phyloP scores from a whole-genome alignment of 768 basidiomycete genomes.

The Phanerochaete sordida region DNA sequence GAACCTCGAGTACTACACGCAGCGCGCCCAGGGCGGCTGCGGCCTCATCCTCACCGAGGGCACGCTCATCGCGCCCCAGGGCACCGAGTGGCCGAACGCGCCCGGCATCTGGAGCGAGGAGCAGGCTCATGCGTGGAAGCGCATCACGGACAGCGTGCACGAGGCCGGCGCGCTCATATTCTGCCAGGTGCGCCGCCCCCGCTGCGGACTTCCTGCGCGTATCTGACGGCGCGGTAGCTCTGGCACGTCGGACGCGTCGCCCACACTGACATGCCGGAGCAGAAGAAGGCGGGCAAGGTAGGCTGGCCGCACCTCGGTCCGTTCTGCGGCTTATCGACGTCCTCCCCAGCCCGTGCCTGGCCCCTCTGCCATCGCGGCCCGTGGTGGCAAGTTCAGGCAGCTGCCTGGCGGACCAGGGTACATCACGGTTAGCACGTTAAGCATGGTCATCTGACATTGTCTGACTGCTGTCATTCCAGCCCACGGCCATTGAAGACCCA shows the following conservation, averaged over 20 bases:
- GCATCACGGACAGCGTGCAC: slow-evolving; percentile 22
- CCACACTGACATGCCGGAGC: slow-evolving; percentile 8
- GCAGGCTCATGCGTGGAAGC: slow-evolving; percentile 52
- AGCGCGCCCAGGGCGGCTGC: slow-evolving; percentile 43
- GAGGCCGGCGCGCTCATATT: slow-evolving; percentile 7
- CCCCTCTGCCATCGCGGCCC: slow-evolving; percentile 8
- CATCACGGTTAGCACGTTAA: not conserved
- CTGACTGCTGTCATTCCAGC: not conserved
- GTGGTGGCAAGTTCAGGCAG: slow-evolving; percentile 6
- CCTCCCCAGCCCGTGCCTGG: slow-evolving; percentile 1
- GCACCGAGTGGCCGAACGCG: slow-evolving; percentile 44
- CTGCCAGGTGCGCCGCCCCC: slow-evolving; percentile 3
- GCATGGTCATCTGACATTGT: not conserved
- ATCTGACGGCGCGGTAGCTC: not conserved
- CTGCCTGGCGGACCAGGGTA: slow-evolving; percentile 7
- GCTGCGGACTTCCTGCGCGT: not conserved
- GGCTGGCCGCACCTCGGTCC: not conserved
- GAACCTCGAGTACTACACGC: slow-evolving; percentile 42
- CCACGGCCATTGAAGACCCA: slow-evolving; percentile 7
- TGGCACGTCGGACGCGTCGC: slow-evolving; percentile 9
- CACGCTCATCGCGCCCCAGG: slow-evolving; percentile 46
- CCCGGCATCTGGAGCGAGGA: slow-evolving; percentile 64
- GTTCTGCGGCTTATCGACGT: not conserved
- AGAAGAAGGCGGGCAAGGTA: slow-evolving; percentile 7
- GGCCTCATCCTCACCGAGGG: slow-evolving; percentile 58